phyloP scores from a whole-genome alignment of 768 basidiomycete species.

The Panellus pusillus region DNA sequence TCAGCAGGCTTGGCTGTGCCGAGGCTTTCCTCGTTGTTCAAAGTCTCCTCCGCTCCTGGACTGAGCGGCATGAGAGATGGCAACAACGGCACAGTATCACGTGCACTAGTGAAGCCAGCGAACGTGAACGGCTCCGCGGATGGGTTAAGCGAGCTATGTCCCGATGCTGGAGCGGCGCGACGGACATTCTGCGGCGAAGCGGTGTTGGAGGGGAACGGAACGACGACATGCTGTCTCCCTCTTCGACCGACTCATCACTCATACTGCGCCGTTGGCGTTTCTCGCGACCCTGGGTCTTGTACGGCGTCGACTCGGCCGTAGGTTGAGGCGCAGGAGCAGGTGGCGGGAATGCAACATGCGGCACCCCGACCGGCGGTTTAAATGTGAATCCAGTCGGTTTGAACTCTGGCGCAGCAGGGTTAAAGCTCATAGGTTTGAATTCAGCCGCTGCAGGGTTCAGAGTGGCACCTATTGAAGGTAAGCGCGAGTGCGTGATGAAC shows the following conservation, averaged over 20 bases:
- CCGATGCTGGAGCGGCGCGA: conserved; percentile 42
- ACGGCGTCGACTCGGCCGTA: conserved; percentile 41
- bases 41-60: conserved; percentile 25
- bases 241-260: conserved; percentile 38
- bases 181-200: conserved; percentile 52
- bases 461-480: conserved; percentile 60
- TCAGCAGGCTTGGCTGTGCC: conserved; percentile 34
- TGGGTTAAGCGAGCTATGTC: conserved; percentile 39
- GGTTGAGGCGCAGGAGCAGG: conserved; percentile 25
- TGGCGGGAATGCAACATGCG: conserved; percentile 49
- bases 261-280: conserved; percentile 71
- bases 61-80: conserved; percentile 16
- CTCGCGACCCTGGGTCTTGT: conserved; percentile 71
- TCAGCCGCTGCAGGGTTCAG: conserved; percentile 81
- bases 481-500: conserved; percentile 38
- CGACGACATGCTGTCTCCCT: conserved; percentile 67
- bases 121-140: conserved; percentile 65
- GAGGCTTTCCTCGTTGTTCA: conserved; percentile 30
- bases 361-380: conserved; percentile 65
- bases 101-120: conserved; percentile 53
- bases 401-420: conserved; percentile 74
- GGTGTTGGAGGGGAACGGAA: conserved; percentile 71
- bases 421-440: conserved; percentile 59
- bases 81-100: conserved; percentile 19
- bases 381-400: conserved; percentile 79